Base-by-base conservation (phyloP, 2,329 filamentous ascomycete genomes). In the Penicillium sp. region DNA sequence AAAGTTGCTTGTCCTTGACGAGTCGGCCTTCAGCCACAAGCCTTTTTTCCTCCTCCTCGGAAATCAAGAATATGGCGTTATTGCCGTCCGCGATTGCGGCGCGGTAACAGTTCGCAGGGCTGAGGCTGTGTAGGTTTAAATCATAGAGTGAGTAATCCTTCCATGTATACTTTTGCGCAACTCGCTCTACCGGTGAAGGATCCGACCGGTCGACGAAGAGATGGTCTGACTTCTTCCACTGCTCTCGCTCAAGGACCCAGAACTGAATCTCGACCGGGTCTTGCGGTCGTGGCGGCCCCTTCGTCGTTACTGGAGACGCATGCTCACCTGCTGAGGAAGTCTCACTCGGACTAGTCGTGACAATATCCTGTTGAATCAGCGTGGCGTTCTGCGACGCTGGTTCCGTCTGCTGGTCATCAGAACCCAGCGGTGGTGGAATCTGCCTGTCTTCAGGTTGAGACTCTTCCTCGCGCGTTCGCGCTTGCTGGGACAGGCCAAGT, bases 91-190 rank as follows among this genome's bases (percentile, higher is more conserved):
- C 13, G 25, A 20, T 48, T n/a, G 46, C 46, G 18, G 46, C 46
- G 31, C 38, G 38, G 38, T 41, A 48, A 27, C 7, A 48, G 18
- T 48, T 16, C 1, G 25, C 13, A 14, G 38, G 46, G 10, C 38
- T 42, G 25, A 48, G 25, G 22, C 27, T 42, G 25, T 48, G 18
- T 18, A 54, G 18, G 41, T 57, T 38, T 18, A 14, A n/a, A 50
- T 55, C 30, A 35, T 58, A 58, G 16, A 58, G 46, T 22, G 48
- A 55, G 47, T 55, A 54, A 16, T 50, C 31, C 18, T 58, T 58
- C 53, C 24, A 46, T 43, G 41, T 47, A 52, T 58, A 58, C 33
- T 58, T 58, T 25, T 46, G n/a, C 9, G 46, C 42, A n/a, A 53
- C 22, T 50, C 39, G 24, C 38, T 55, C 50, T 28, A 58, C 30